These are phyloP conservation scores for Ostreobium quekettii DNA, from an alignment of 139 green algal genomes.

Conservation along the genomic window DNA sequence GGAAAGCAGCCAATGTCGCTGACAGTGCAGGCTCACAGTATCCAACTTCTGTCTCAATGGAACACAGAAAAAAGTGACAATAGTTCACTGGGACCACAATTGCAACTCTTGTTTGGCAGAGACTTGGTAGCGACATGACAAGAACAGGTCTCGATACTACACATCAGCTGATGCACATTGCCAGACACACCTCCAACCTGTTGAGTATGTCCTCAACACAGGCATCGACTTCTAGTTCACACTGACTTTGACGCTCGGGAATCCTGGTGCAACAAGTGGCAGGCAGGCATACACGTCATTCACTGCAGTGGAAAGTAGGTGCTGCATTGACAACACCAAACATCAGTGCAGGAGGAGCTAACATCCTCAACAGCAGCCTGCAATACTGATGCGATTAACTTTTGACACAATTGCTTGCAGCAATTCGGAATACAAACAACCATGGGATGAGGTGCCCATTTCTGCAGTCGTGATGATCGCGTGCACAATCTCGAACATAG, in stretches of 20 bases:
- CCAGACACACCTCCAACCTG: slow-evolving; percentile 36
- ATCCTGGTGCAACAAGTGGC: neutral
- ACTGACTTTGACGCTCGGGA: slow-evolving; percentile 54
- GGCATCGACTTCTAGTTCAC: slow-evolving; percentile 73
- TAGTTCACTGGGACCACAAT: too few species aligned
- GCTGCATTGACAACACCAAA: neutral
- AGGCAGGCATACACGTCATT: neutral
- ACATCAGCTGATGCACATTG: neutral
- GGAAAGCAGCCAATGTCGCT: too few species aligned
- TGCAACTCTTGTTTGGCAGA: too few species aligned
- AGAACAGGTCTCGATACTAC: slow-evolving; percentile 2
- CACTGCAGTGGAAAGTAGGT: neutral
- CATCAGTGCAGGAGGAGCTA: neutral
- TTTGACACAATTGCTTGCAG: slow-evolving; percentile 7
- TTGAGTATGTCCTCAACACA: slow-evolving; percentile 75
- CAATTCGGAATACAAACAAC: neutral
- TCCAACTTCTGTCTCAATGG: too few species aligned
- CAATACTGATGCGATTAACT: neutral
- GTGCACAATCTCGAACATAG: too few species aligned
- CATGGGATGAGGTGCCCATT: neutral
- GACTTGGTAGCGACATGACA: too few species aligned
- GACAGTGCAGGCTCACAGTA: too few species aligned
- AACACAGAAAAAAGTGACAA: too few species aligned
- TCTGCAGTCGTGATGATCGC: too few species aligned
- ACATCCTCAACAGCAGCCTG: neutral